A percentile compares a stretch with the other conserved stretches of the same genome.
Evolutionary conservation across 768 basidiomycete species (phyloP).

Genomic region (Tulasnella calospora): DNA sequence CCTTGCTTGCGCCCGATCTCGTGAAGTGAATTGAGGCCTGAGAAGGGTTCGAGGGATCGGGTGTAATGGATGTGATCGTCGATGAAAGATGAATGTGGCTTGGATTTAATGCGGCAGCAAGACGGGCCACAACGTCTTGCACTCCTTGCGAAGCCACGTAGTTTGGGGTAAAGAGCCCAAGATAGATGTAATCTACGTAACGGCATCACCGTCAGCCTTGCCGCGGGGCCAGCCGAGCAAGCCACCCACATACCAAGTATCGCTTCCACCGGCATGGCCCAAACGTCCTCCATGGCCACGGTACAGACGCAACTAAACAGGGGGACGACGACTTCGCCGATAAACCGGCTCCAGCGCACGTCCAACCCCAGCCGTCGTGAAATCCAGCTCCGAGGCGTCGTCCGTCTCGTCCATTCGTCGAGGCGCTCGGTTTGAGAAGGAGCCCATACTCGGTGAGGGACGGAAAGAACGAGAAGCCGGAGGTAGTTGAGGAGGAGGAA

Average conservation of each 20-base stretch:
- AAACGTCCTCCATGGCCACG: conserved; percentile 51
- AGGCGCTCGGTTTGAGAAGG: conserved; percentile 41
- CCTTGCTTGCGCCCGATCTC: neutral
- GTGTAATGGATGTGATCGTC: conserved; percentile 45
- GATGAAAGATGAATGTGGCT: conserved; percentile 54
- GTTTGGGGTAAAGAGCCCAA: conserved; percentile 62
- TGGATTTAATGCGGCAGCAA: conserved; percentile 42
- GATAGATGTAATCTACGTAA: conserved; percentile 60
- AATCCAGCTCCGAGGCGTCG: conserved; percentile 42
- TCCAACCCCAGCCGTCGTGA: conserved; percentile 48
- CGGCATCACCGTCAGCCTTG: neutral
- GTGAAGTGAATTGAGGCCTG: conserved; percentile 38
- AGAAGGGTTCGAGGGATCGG: conserved; percentile 38
- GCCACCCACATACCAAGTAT: conserved; percentile 52
- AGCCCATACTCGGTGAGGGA: conserved; percentile 42
- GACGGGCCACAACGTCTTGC: conserved; percentile 51
- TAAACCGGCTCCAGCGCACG: conserved; percentile 49
- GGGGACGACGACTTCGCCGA: conserved; percentile 52
- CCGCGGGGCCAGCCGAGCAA: neutral
- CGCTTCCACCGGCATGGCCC: conserved; percentile 57
- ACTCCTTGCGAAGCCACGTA: conserved; percentile 60
- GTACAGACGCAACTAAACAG: conserved; percentile 73
- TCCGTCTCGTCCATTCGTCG: conserved; percentile 45
- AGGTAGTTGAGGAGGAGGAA: conserved; percentile 47
- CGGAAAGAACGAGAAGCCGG: conserved; percentile 42